Evolutionary conservation across 148 eudicot genomes (phyloP), one percentile per base, ranked within the genome.

Genomic region (Amaranthus hypochondriacus): DNA sequence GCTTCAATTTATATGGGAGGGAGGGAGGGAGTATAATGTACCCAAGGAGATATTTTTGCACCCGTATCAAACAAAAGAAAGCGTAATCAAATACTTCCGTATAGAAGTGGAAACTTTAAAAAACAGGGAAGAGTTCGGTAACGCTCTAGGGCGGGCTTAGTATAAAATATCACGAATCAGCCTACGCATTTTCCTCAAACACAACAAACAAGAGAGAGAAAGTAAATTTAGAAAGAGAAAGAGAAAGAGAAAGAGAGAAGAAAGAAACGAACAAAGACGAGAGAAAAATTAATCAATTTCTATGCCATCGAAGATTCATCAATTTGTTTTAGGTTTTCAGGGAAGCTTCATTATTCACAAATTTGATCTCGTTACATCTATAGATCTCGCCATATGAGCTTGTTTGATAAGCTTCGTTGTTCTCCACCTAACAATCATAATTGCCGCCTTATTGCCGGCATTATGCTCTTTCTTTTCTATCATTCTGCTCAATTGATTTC

Each of bases 361-460:
- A 64, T 11, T 44, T 12, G 3, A 46, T 3, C 11, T 42, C n/a
- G 47, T 9, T 12, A 47, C 3, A 3, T 7, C 7, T 3, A 0
- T 9, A 66, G 62, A 58, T 44, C 13, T n/a, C 70, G 47, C 39
- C 82, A 56, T 13, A 79, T 79, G 82, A 79, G 82, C 72, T 75
- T 74, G 68, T 75, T 75, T 70, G 82, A 75, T 51, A 79, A 70
- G 50, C 63, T 79, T 52, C 75, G 78, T 43, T 75, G 71, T 74
- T 79, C 82, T 49, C 67, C 82, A 42, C 67, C 78, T n/a, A 49
- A 75, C 53, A 57, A 56, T 71, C 79, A 80, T 79, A 79, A 71
- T 79, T 70, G 82, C 82, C 82, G 82, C 67, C 70, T 79, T 4
- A 75, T 79, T n/a, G 66, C 71, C 52, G 82, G 75, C 78, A 77